Conservation (phyloP, 768 basidiomycete genomes). For the Mycena capillaripes region DNA sequence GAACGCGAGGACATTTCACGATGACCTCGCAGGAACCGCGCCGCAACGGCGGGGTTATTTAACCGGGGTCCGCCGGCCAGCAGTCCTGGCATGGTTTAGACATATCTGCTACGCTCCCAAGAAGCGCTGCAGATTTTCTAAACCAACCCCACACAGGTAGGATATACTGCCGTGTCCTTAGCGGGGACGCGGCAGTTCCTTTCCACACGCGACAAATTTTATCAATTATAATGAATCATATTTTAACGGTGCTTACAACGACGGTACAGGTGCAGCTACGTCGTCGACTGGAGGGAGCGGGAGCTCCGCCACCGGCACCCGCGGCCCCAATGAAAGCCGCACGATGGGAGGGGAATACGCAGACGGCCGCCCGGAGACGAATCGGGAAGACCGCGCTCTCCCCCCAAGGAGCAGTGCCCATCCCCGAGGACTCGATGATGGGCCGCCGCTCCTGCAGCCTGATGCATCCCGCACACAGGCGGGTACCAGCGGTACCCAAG, state of each 20-base stretch:
- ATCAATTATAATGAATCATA: neutral
- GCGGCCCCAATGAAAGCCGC: too few species aligned
- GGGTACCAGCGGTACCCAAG: neutral
- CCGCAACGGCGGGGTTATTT: too few species aligned
- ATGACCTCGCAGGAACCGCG: too few species aligned
- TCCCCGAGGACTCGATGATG: slow-evolving; percentile 13
- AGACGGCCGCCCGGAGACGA: too few species aligned
- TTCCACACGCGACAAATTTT: neutral
- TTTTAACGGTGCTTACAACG: neutral
- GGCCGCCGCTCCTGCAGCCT: neutral
- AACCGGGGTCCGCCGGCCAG: slow-evolving; percentile 15
- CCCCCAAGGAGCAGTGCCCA: too few species aligned
- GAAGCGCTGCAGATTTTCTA: neutral
- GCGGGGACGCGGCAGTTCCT: too few species aligned
- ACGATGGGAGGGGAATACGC: too few species aligned
- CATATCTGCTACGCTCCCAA: neutral
- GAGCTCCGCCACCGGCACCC: too few species aligned
- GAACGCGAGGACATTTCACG: neutral
- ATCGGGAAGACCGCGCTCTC: too few species aligned
- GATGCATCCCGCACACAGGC: neutral
- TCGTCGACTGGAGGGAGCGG: slow-evolving; percentile 18
- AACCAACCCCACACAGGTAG: neutral
- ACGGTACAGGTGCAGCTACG: neutral
- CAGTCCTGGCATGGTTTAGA: slow-evolving; percentile 5
- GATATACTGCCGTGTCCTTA: neutral